Base-by-base conservation (phyloP, 1,284 basidiomycete genomes). In the Cutaneotrichosporon dermatis region DNA sequence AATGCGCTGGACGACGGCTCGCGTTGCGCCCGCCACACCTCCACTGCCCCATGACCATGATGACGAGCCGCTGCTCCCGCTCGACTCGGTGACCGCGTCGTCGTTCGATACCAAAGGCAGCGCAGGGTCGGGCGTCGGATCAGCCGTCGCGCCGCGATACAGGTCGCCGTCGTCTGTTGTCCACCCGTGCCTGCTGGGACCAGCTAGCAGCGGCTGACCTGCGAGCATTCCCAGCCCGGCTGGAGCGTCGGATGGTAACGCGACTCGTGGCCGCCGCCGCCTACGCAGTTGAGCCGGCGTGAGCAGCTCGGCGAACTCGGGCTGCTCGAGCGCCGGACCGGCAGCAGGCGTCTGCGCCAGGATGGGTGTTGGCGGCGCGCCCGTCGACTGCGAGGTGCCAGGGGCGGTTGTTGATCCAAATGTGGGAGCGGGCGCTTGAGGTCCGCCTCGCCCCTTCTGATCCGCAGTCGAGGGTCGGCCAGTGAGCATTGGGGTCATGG, bases 151-250 rank as follows among this genome's bases (percentile, higher is more conserved):
- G 11, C 76, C 76, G 51, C 75, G 60, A 54, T 72, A 78, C 34
- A 78, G 58, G 58, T 78, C 74, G 1, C 76, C 76, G 42, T 73
- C 68, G 33, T 63, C 59, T 2, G 75, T 76, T 12, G 70, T 71
- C 52, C 66, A 77, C 15, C 74, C 76, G 3, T 67, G 51, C 12
- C 54, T 41, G 11, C 72, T 74, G 6, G 68, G 66, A 42, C 76
- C 75, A 16, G 67, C 49, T 16, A 61, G 36, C 52, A 64, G 12
- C 3, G 57, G 57, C 13, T 54, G 48, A 1, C 57, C 62, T 2
- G 51, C 59, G 3, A 56, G 35, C n/a, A 51, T 40, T 1, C 58
- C 58, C 2, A 60, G 37, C 8, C 53, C 54, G 0, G 48, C 49
- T 2, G 54, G 48, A 15, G 51, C 49, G 25, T 51, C 45, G 10